These are phyloP conservation scores for Darksidea phi DNA, from an alignment of 495 filamentous ascomycete species.

Conservation along the genomic window DNA sequence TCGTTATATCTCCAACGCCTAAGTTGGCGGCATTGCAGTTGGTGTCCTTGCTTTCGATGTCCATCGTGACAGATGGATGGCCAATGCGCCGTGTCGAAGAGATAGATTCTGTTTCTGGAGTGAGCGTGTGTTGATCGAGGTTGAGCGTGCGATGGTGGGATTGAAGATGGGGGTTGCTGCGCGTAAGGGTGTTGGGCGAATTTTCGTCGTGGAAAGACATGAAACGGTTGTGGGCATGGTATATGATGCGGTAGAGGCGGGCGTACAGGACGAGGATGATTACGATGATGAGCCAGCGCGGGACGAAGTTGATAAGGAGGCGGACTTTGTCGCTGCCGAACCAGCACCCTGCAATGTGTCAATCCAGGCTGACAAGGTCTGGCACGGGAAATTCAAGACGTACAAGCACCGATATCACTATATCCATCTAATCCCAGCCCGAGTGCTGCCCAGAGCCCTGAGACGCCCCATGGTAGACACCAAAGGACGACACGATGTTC, in stretches of 20 bases:
- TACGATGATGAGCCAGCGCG: conserved; percentile 47
- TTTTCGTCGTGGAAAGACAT: conserved; percentile 40
- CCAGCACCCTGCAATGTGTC: conserved; percentile 45
- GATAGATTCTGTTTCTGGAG: conserved; percentile 28
- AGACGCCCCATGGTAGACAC: conserved; percentile 45
- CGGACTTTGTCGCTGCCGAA: conserved; percentile 46
- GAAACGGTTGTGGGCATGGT: conserved; percentile 45
- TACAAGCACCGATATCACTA: conserved; percentile 48
- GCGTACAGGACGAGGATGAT: conserved; percentile 45
- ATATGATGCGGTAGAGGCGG: conserved; percentile 47
- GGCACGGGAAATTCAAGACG: conserved; percentile 13
- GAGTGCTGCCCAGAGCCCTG: conserved; percentile 41
- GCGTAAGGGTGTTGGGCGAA: not conserved
- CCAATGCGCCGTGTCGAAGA: conserved; percentile 32
- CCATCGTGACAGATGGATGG: conserved; percentile 13
- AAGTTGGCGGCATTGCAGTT: conserved; percentile 15
- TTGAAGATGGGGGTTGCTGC: conserved; percentile 1
- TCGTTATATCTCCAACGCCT: not conserved
- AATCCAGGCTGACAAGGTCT: not conserved
- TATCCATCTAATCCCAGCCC: conserved; percentile 45
- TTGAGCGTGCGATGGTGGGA: not conserved
- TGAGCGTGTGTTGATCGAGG: no score
- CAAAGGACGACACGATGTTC: conserved; percentile 41
- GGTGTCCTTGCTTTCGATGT: conserved; percentile 25
- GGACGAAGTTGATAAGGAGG: conserved; percentile 49